Base-by-base conservation (phyloP, 1,139 yeast genomes). In the Lodderomyces oxycetoniae region DNA sequence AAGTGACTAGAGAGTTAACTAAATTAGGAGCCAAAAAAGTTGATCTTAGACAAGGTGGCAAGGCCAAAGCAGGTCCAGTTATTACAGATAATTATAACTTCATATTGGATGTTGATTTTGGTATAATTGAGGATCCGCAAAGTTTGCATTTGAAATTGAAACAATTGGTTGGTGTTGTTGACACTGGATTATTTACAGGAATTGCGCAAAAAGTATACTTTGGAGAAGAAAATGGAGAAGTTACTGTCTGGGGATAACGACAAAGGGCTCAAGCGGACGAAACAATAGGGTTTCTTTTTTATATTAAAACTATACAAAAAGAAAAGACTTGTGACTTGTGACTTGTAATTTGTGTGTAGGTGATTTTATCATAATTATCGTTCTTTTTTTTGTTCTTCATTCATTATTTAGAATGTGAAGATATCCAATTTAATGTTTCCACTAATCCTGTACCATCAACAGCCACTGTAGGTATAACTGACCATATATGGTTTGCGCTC, bases 41-140 rank as follows among this genome's bases (percentile, higher is more conserved):
- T 17, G 63, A 56, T 4, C 74, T 93, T 49, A 77, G 99, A 59
- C 80, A 81, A 48, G 98, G 97, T 32, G 89, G 87, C 12, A 66
- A 79, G 37, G 88, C 94, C 25, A 93, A 93, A 62, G 98, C 98
- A 4, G 99, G 99, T 13, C 98, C 98, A 6, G 82, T 88, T n/a
- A 84, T 93, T 41, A 89, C 98, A 26, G 99, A 93, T 58, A 93
- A 93, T 63, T 88, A 89, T 59, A 91, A 89, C 61, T 86, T 88
- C 55, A 73, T 93, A 44, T 75, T 93, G 41, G 99, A 93, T 61
- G 95, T 96, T 20, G 89, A 88, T 56, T 91, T 93, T 53, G 96
- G 96, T 21, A 74, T 72, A 38, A 77, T 93, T 35, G 55, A 63
- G 16, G 78, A 82, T 47, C 83, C 89, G 4, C 56, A 50, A 15